A percentile compares a stretch with the other conserved stretches of the same genome.
phyloP scores from a whole-genome alignment of 495 filamentous ascomycete genomes.

The Cenococcum geophilum region DNA sequence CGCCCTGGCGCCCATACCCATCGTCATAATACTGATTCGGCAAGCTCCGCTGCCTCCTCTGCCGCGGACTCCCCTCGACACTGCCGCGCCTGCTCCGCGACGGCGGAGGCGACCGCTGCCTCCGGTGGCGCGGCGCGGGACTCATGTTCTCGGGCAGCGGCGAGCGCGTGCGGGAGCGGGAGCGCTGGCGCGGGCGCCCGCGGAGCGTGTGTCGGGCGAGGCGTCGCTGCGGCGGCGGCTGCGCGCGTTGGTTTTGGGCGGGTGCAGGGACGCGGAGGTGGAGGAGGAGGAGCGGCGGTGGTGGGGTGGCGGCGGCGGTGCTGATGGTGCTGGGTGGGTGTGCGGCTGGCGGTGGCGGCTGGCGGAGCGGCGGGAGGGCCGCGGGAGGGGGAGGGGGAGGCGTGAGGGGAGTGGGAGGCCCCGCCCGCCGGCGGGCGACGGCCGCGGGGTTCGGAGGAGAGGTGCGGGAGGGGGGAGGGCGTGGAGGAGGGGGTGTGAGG shows the following conservation, averaged over 20 bases:
- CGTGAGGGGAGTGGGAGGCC: background rate
- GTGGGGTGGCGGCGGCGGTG: too few relatives aligned
- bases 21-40: constrained; percentile 20
- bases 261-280: too few relatives aligned
- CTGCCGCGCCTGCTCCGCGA: constrained; percentile 24
- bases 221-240: too few relatives aligned
- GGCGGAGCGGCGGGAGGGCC: background rate
- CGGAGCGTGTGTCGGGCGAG: too few relatives aligned
- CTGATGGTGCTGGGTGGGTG: too few relatives aligned
- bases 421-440: too few relatives aligned
- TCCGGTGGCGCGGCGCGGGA: constrained; percentile 14
- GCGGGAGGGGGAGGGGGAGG: constrained; percentile 4
- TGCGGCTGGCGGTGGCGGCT: too few relatives aligned
- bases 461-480: background rate
- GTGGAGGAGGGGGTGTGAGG: background rate
- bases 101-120: constrained; percentile 25
- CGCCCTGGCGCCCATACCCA: background rate
- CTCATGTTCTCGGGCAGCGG: too few relatives aligned
- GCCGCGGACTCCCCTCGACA: background rate
- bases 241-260: too few relatives aligned
- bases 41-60: constrained; percentile 12
- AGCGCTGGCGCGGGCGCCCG: too few relatives aligned
- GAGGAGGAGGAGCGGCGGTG: too few relatives aligned
- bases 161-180: too few relatives aligned
- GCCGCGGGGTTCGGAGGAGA: constrained; percentile 6